Conservation (phyloP, 768 basidiomycete genomes). For the Boletus pseudopeckii region DNA sequence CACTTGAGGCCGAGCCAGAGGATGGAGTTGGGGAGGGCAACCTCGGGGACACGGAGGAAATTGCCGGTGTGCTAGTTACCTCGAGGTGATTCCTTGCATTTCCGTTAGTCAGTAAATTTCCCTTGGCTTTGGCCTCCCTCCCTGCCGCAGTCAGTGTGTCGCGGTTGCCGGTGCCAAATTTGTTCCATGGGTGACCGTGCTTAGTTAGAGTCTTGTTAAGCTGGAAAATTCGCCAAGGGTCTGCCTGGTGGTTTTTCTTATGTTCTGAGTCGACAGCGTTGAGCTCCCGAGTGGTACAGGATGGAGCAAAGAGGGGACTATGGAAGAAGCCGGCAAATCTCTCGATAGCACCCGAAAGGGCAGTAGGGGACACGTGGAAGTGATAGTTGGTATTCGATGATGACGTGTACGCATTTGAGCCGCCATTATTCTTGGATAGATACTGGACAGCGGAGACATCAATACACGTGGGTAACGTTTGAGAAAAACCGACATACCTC, state of each 20-base stretch:
- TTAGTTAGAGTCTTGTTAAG: slow-evolving; percentile 84
- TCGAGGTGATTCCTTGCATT: slow-evolving; percentile 24
- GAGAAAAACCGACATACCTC: slow-evolving; percentile 46
- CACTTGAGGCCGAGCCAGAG: slow-evolving; percentile 47
- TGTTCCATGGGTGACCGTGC: slow-evolving; percentile 79
- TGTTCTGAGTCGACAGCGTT: slow-evolving; percentile 97
- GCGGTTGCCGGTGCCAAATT: slow-evolving; percentile 87
- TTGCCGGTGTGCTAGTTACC: slow-evolving; percentile 20
- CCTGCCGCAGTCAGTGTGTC: slow-evolving; percentile 68
- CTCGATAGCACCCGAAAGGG: slow-evolving; percentile 65
- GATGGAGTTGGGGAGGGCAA: slow-evolving; percentile 60
- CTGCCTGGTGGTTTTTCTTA: slow-evolving; percentile 90
- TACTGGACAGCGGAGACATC: slow-evolving; percentile 41
- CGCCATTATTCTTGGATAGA: slow-evolving; percentile 77
- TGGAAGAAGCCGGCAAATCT: slow-evolving; percentile 88
- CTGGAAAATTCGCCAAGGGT: slow-evolving; percentile 94
- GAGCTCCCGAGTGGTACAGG: slow-evolving; percentile 84
- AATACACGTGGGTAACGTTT: not conserved
- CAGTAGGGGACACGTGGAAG: slow-evolving; percentile 65
- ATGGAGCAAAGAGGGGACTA: slow-evolving; percentile 83
- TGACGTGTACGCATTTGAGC: slow-evolving; percentile 91
- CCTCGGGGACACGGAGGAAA: slow-evolving; percentile 53
- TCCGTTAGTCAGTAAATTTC: slow-evolving; percentile 33
- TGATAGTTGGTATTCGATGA: slow-evolving; percentile 90
- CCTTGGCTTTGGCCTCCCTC: slow-evolving; percentile 50